phyloP scores from a whole-genome alignment of 805 yeast genomes.

The Saturnispora serradocipensis region DNA sequence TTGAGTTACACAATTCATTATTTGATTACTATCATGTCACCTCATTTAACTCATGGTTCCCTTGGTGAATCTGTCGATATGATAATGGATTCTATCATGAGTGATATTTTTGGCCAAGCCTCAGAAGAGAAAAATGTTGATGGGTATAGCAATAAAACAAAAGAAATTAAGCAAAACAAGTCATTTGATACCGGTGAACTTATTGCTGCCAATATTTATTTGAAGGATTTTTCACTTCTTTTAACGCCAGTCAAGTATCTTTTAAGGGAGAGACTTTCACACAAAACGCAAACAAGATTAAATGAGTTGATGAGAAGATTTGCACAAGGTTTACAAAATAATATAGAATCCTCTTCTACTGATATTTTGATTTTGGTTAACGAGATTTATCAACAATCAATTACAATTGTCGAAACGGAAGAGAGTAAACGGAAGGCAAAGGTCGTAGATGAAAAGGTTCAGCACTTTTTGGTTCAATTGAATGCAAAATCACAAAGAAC shows the following conservation, averaged over 20 bases:
- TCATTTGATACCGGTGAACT: conserved; percentile 83
- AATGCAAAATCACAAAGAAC: conserved; percentile 49
- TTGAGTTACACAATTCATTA: conserved; percentile 81
- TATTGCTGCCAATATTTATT: conserved; percentile 52
- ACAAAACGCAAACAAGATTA: conserved; percentile 62
- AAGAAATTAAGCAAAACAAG: conserved; percentile 83
- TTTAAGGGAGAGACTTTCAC: conserved; percentile 52
- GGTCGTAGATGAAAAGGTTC: conserved; percentile 24
- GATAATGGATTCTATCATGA: conserved; percentile 72
- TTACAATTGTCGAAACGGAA: conserved; percentile 19
- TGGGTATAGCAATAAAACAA: conserved; percentile 76
- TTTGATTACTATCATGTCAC: conserved; percentile 44
- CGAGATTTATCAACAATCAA: conserved; percentile 56
- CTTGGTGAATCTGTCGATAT: conserved; percentile 54
- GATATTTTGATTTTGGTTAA: conserved; percentile 63
- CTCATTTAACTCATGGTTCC: conserved; percentile 51
- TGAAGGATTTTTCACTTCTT: conserved; percentile 47
- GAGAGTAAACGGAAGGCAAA: conserved; percentile 13
- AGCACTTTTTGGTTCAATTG: conserved; percentile 68
- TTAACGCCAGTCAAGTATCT: conserved; percentile 62
- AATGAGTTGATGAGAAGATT: conserved; percentile 72
- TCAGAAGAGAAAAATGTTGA: conserved; percentile 94
- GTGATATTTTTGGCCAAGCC: conserved; percentile 83
- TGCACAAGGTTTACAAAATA: conserved; percentile 70
- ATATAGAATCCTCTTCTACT: conserved; percentile 45